Percentiles rank a stretch among this genome's conserved stretches.
Conservation (phyloP, 179 eudicot species). For the Dionaea muscipula region DNA sequence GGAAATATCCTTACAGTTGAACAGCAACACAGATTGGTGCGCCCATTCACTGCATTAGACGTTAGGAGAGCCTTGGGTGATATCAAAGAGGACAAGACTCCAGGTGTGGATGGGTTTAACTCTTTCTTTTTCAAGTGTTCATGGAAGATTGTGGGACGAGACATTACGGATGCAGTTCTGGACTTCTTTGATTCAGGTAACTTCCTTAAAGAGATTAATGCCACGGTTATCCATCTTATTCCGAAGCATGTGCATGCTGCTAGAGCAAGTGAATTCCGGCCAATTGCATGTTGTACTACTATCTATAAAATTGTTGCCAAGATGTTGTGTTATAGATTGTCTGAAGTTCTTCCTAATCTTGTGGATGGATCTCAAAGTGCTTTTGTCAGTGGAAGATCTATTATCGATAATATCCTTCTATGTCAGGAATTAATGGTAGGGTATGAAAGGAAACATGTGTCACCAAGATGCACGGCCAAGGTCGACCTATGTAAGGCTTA, state of each 20-base stretch:
- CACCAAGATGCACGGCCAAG: too few species aligned
- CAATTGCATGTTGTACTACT: neutral
- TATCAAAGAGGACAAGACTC: neutral
- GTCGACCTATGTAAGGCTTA: too few species aligned
- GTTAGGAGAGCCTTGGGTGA: neutral
- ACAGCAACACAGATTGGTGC: too few species aligned
- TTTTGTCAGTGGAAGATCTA: too few species aligned
- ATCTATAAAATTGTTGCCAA: neutral
- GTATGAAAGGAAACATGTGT: too few species aligned
- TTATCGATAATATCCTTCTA: too few species aligned
- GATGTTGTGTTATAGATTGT: neutral
- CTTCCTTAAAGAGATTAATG: neutral
- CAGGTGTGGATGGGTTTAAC: neutral
- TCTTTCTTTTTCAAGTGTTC: neutral
- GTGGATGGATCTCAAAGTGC: too few species aligned
- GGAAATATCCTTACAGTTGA: too few species aligned
- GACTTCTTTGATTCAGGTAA: neutral
- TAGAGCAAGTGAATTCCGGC: neutral
- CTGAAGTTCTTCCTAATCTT: too few species aligned
- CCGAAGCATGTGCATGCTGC: neutral
- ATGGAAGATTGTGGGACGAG: neutral
- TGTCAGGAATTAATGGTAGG: too few species aligned
- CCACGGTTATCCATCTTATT: neutral
- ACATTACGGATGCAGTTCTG: neutral
- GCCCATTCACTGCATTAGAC: neutral